A percentile compares a stretch with the other conserved stretches of the same genome.
phyloP scores from a whole-genome alignment of 768 basidiomycete species.

The Naganishia onofrii region DNA sequence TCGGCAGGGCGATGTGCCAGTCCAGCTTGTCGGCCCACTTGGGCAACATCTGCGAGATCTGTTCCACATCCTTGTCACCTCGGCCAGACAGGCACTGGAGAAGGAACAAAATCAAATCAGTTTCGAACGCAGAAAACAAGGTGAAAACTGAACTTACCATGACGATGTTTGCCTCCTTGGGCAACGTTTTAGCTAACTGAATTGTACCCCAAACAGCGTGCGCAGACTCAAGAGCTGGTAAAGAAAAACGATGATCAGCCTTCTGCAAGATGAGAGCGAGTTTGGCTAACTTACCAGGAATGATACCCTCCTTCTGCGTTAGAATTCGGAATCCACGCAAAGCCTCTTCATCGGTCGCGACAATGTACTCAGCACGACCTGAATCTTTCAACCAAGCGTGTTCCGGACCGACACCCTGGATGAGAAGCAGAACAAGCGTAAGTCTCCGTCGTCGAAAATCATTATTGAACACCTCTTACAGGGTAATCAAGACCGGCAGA shows the following conservation, averaged over 20 bases:
- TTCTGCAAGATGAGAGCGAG: conserved; percentile 54
- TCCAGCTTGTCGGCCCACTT: conserved; percentile 92
- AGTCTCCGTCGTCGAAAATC: background rate
- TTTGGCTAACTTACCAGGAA: conserved; percentile 57
- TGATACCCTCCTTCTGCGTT: conserved; percentile 93
- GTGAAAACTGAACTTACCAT: conserved; percentile 61
- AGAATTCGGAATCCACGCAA: conserved; percentile 85
- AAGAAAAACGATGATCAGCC: background rate
- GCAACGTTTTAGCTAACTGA: conserved; percentile 74
- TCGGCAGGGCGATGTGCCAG: conserved; percentile 68
- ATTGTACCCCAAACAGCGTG: conserved; percentile 95
- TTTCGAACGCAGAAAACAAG: background rate
- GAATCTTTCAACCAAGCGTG: conserved; percentile 96
- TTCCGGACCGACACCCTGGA: conserved; percentile 88
- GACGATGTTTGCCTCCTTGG: conserved; percentile 81
- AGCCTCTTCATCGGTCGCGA: conserved; percentile 90
- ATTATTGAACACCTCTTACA: conserved; percentile 33
- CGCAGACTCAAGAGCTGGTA: conserved; percentile 80
- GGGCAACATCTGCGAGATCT: conserved; percentile 88
- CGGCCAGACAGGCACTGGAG: conserved; percentile 86
- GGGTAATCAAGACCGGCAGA: conserved; percentile 88
- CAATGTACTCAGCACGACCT: conserved; percentile 86
- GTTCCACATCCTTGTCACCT: conserved; percentile 96
- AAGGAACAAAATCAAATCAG: background rate
- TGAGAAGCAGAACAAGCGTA: background rate